phyloP scores from a whole-genome alignment of 176 grass and related monocot genomes.

The Oryza longistaminata region DNA sequence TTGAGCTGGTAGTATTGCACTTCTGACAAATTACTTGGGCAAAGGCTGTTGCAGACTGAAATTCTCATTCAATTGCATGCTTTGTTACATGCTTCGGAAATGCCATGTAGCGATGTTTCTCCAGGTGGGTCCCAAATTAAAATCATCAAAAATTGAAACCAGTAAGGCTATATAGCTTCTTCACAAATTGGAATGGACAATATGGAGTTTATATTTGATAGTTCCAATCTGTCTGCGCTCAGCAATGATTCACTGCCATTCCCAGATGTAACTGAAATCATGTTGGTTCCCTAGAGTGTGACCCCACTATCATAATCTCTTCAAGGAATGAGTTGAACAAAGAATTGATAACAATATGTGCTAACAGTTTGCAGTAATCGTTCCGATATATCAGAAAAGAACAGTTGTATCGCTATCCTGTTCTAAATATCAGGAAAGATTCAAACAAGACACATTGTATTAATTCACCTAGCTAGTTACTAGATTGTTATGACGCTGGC shows the following conservation, averaged over 20 bases:
- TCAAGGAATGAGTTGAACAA: neutral
- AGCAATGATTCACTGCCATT: neutral
- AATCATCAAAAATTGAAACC: neutral
- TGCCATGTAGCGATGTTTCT: neutral
- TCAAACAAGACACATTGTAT: neutral
- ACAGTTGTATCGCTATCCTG: neutral
- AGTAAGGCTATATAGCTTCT: neutral
- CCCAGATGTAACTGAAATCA: neutral
- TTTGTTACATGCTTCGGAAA: neutral
- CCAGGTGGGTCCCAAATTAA: neutral
- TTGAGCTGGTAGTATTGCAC: neutral
- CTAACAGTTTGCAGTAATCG: neutral
- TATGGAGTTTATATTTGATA: neutral
- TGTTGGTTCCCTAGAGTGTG: neutral
- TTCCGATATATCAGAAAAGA: neutral
- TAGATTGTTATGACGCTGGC: neutral
- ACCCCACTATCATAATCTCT: neutral
- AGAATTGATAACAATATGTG: neutral
- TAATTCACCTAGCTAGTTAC: neutral
- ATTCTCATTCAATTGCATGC: neutral
- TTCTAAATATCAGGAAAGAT: neutral
- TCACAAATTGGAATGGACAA: neutral
- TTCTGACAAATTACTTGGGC: neutral
- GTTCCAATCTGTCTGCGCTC: neutral
- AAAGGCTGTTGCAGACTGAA: neutral